phyloP scores from a whole-genome alignment of 2,329 filamentous ascomycete genomes.

The Ascomycota sp. region DNA sequence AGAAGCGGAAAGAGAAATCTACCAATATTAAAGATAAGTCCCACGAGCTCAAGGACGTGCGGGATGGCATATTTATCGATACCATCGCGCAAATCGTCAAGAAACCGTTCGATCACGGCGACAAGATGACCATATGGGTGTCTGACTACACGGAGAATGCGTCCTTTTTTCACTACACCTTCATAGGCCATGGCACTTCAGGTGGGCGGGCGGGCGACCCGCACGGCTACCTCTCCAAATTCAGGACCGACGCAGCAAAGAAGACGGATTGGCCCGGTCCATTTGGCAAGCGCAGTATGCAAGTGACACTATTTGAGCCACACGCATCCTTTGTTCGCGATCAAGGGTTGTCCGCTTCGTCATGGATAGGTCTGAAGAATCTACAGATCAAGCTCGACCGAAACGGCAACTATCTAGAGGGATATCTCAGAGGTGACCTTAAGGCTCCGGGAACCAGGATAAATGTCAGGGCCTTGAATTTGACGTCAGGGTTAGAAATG shows the following conservation, averaged over 20 bases:
- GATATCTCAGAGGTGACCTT: constrained; percentile 44
- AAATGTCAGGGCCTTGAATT: constrained; percentile 32
- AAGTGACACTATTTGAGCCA: constrained; percentile 48
- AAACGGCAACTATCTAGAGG: constrained; percentile 42
- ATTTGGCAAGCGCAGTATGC: constrained; percentile 49
- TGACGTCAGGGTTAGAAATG: constrained; percentile 16
- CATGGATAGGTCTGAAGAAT: constrained; percentile 50
- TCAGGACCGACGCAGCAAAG: constrained; percentile 5
- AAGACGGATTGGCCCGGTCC: constrained; percentile 47
- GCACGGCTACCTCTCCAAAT: constrained; percentile 27
- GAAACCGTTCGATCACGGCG: constrained; percentile 20
- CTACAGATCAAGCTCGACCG: constrained; percentile 43
- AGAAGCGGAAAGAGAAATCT: constrained; percentile 16
- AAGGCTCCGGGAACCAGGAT: constrained; percentile 22
- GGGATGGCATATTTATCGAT: constrained; percentile 38
- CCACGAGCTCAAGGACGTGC: constrained; percentile 41
- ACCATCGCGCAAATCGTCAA: constrained; percentile 50
- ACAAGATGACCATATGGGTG: constrained; percentile 45
- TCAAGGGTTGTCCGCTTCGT: constrained; percentile 29
- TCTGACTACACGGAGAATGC: constrained; percentile 66
- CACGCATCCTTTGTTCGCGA: constrained; percentile 40
- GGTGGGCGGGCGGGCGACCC: constrained; percentile 28
- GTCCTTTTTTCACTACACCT: constrained; percentile 31
- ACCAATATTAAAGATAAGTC: constrained; percentile 34
- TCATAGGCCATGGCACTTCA: constrained; percentile 10